Evolutionary conservation across 2,329 filamentous ascomycete species (phyloP).

Genomic region (Aspergillus intermedius): DNA sequence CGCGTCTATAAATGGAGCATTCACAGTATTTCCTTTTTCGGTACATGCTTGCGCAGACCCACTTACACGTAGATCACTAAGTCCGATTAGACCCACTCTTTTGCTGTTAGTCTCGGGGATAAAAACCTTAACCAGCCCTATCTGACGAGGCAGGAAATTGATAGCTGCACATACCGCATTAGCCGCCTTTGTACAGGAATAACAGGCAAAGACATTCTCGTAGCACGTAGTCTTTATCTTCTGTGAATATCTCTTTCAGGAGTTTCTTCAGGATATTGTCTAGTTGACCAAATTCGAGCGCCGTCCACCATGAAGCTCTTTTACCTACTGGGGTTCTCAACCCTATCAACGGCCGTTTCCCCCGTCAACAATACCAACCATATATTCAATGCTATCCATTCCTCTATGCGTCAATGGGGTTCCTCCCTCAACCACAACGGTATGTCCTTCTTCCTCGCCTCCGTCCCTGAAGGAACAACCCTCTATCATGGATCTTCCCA

Average conservation of each 20-base stretch:
- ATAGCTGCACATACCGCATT: not conserved
- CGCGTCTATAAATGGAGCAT: no score
- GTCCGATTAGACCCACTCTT: not conserved
- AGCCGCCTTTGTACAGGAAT: no score
- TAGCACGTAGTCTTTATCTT: not conserved
- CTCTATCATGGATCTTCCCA: constrained; percentile 57
- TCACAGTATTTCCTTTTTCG: not conserved
- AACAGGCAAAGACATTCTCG: not conserved
- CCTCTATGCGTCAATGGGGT: constrained; percentile 64
- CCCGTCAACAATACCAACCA: constrained; percentile 29
- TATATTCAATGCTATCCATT: constrained; percentile 61
- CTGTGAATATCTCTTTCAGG: not conserved
- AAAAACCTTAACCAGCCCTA: not conserved
- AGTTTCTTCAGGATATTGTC: not conserved
- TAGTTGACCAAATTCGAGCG: not conserved
- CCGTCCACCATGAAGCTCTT: not conserved
- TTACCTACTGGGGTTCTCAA: not conserved
- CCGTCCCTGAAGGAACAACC: constrained; percentile 54
- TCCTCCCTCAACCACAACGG: constrained; percentile 65
- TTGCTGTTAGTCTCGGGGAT: not conserved
- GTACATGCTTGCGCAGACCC: not conserved
- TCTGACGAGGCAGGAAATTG: not conserved
- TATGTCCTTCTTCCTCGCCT: constrained; percentile 59
- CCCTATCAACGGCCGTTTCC: not conserved
- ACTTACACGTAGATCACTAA: not conserved